Base-by-base conservation (phyloP, 129 eudicot species). In the Tagetes patula region DNA sequence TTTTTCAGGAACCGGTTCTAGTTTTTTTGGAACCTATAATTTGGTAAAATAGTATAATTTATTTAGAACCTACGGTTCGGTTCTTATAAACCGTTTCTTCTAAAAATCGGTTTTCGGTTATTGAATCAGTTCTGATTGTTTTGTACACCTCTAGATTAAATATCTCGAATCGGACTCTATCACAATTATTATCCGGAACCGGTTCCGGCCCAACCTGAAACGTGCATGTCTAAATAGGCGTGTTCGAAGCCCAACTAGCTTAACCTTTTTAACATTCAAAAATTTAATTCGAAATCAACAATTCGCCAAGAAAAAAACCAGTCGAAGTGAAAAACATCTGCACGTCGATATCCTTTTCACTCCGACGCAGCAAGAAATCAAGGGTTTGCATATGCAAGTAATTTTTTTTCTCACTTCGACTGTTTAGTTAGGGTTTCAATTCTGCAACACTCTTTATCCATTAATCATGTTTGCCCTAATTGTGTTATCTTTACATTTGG, bases 351-450 rank as follows among this genome's bases (percentile, higher is more conserved):
- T 14, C 38, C 1, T 13, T 9, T 40, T 20, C 27, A 20, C 27
- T 20, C 27, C 34, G 27, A 52, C 48, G 33, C 65, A 40, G 52
- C 50, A 56, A 59, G 65, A 70, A 50, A 20, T 56, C 54, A 33
- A 43, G 69, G 68, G 69, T 59, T 72, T 72, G 13, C 46, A 34
- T 20, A 20, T 20, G 27, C 69, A 43, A 40, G 77, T 72, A 59
- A 30, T 3, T 2, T 31, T 12, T 43, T 56, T 43, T 72, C 67
- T 33, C 68, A 30, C 43, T 72, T 59, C n/a, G 5, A 3, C 54
- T 40, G 13, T 56, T 40, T 1, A 55, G 40, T 56, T 71, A 71
- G 77, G 77, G 77, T 59, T 72, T 72, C 45, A 41, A 2, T 59
- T 3, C 42, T 42, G 10, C 36, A 30, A 7, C 40, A 56, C 41